A percentile compares a stretch with the other conserved stretches of the same genome.
Conservation (phyloP, 2,329 filamentous ascomycete genomes). For the Metarhizium guizhouense region DNA sequence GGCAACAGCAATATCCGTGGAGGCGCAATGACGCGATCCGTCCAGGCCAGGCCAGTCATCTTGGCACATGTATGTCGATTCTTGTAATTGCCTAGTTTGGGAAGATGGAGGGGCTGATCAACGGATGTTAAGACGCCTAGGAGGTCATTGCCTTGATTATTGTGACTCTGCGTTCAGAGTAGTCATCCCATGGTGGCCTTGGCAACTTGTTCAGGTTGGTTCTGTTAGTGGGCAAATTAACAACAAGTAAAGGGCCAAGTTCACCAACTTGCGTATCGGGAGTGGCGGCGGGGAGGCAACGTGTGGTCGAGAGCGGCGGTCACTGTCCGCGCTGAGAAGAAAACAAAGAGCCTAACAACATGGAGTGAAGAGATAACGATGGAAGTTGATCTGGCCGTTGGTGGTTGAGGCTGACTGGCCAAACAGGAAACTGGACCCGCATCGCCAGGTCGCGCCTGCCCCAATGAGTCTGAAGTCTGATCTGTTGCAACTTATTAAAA, state of each 20-base stretch:
- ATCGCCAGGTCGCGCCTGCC: not conserved
- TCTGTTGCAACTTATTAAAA: too few species aligned
- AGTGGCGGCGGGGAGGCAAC: too few species aligned
- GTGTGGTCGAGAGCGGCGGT: too few species aligned
- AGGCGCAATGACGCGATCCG: not conserved
- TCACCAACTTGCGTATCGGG: too few species aligned
- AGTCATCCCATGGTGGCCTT: too few species aligned
- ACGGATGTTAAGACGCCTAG: not conserved
- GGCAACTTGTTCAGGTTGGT: too few species aligned
- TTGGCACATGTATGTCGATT: not conserved
- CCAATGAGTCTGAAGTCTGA: not conserved
- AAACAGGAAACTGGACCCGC: not conserved
- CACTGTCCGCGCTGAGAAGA: too few species aligned
- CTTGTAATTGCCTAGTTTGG: not conserved
- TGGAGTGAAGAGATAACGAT: too few species aligned
- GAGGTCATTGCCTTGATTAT: not conserved
- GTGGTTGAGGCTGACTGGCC: not conserved
- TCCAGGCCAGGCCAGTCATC: not conserved
- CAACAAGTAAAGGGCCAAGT: too few species aligned
- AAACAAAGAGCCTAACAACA: too few species aligned
- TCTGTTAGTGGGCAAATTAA: too few species aligned
- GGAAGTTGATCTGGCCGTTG: too few species aligned
- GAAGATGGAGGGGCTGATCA: not conserved
- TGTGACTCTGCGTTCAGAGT: not conserved
- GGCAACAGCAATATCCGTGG: not conserved